These are phyloP conservation scores for Sporobolomyces phaffii DNA, from an alignment of 768 basidiomycete genomes.

Conservation along the genomic window DNA sequence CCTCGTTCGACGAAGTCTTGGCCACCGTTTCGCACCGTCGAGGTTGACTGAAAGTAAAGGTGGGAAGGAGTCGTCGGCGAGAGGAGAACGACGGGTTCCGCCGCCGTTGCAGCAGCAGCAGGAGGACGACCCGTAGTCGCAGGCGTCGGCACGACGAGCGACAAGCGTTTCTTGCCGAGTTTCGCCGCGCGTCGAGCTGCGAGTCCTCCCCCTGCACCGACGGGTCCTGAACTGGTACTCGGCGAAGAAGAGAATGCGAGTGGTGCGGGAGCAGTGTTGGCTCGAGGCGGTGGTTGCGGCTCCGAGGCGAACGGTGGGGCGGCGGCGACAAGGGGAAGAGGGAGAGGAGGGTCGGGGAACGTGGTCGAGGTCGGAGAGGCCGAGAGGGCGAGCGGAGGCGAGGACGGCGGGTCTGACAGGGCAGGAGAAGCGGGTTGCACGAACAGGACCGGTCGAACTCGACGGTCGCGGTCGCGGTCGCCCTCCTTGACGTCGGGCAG, in stretches of 20 bases:
- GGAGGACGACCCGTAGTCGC: too few species aligned
- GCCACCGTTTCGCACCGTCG: too few species aligned
- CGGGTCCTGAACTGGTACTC: neutral
- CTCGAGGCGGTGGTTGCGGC: too few species aligned
- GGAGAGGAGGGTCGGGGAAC: neutral
- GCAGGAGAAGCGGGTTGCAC: conserved; percentile 4
- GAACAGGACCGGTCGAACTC: neutral
- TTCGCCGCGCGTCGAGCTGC: conserved; percentile 29
- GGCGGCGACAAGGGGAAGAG: too few species aligned
- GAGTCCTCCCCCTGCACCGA: conserved; percentile 27
- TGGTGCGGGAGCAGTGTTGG: neutral
- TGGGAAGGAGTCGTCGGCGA: conserved; percentile 24
- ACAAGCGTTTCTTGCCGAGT: conserved; percentile 42
- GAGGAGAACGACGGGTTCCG: neutral
- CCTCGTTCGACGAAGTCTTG: too few species aligned
- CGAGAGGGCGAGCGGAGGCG: neutral
- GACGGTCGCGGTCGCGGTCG: neutral
- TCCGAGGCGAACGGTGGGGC: too few species aligned
- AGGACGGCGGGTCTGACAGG: neutral
- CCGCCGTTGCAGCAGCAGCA: too few species aligned
- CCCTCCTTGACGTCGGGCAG: too few species aligned
- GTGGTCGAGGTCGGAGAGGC: neutral
- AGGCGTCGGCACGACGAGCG: conserved; percentile 39
- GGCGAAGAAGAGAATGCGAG: too few species aligned
- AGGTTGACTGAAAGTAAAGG: neutral